Evolutionary conservation across 2,329 filamentous ascomycete species (phyloP), one percentile per base, ranked within the genome.

Genomic region (Plectosphaerella plurivora): DNA sequence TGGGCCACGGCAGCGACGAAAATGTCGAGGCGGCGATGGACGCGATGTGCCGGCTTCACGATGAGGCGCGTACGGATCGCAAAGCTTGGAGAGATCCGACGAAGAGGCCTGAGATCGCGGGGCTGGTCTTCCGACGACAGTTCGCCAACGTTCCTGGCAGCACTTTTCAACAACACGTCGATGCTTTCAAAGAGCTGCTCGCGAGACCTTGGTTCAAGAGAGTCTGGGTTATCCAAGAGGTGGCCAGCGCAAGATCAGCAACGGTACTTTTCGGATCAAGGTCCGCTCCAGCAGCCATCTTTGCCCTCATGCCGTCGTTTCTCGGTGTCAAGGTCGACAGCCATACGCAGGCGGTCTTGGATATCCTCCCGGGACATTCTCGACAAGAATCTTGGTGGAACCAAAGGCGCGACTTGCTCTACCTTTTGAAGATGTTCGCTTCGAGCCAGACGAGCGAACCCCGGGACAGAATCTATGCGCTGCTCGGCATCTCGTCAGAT

Each of bases 151-250:
- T 10, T 8, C 28, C 28, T 12, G 28, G 11, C 8, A 33, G 28
- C 28, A 33, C 7, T 33, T 33, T 33, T 12, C 9, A 3, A 33
- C 8, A 4, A 4, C 28, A 33, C 3, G 28, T 12, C 11, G 28
- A 33, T 5, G 53, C 45, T 8, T 25, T 54, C 11, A 5, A 7
- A 7, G 20, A 2, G 1, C 4, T 53, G 1, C 35, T 55, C 2
- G 9, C 10, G 2, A 25, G 36, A 4, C 1, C 12, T 1, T 53
- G 51, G 53, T 55, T 53, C n/a, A 28, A 14, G 4, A 36, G 53
- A 8, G 33, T 49, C 4, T 55, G 53, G 51, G 44, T 55, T 9
- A 10, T 55, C 1, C 53, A 53, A n/a, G 53, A 55, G 12, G 48
- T 53, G 1, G 47, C 42, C 2, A 51, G 41, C 7, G 47, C 51